Evolutionary conservation across 2,329 filamentous ascomycete species (phyloP).

Genomic region (Geosmithia morbida): DNA sequence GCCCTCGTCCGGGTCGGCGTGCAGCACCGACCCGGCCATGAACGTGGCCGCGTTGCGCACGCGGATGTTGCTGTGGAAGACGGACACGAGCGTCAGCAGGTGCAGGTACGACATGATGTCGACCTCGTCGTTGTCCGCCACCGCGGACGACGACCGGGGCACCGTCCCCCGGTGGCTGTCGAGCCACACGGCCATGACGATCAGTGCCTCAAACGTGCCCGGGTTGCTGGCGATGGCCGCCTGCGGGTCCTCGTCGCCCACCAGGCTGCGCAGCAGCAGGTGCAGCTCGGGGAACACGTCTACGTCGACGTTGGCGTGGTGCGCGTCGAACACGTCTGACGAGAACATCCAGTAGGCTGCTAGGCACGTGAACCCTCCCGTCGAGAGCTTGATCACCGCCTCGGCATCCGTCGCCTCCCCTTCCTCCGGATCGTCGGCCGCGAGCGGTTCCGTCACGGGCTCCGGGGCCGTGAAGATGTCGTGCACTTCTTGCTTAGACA

Average conservation of each 20-base stretch:
- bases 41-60: conserved; percentile 39
- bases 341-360: conserved; percentile 50
- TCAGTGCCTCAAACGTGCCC: conserved; percentile 42
- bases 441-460: conserved; percentile 28
- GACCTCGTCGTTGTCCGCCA: conserved; percentile 11
- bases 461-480: conserved; percentile 23
- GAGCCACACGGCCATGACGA: conserved; percentile 46
- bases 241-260: conserved; percentile 31
- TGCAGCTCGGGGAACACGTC: conserved; percentile 47
- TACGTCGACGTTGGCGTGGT: conserved; percentile 36
- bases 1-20: conserved; percentile 43
- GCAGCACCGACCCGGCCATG: conserved; percentile 38
- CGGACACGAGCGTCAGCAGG: conserved; percentile 38
- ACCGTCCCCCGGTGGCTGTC: conserved; percentile 31
- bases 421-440: conserved; percentile 25
- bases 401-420: conserved; percentile 23
- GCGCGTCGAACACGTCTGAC: conserved; percentile 43
- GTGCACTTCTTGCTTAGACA: conserved; percentile 29
- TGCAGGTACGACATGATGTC: conserved; percentile 49
- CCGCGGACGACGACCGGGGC: conserved; percentile 5
- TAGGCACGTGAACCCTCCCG: conserved; percentile 42
- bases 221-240: conserved; percentile 31
- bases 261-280: conserved; percentile 35
- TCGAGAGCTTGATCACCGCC: conserved; percentile 38
- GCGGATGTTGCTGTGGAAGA: conserved; percentile 39